A percentile compares a stretch with the other conserved stretches of the same genome.
Conservation (phyloP, 257 asterid genomes). For the Linaria vulgaris region DNA sequence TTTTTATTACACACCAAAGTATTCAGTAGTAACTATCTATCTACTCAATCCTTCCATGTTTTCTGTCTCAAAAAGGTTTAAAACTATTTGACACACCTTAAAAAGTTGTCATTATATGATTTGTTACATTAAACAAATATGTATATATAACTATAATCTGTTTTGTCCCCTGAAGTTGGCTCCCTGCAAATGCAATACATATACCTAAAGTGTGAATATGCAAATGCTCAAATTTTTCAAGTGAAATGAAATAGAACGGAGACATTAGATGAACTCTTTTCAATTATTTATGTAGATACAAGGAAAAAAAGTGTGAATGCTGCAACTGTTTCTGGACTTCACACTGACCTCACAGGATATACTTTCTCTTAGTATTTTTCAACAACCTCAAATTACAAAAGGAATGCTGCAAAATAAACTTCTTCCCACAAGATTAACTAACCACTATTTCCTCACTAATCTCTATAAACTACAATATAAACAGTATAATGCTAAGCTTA, state of each 20-base stretch:
- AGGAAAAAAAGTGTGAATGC: background rate
- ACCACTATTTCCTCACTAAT: conserved; percentile 27
- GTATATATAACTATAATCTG: no score
- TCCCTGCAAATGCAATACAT: no score
- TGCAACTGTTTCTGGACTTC: background rate
- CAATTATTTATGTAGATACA: conserved; percentile 26
- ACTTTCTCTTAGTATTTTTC: background rate
- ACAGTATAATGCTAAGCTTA: conserved; percentile 26
- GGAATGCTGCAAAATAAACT: conserved; percentile 21
- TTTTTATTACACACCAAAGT: no score
- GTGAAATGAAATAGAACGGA: background rate
- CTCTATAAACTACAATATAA: conserved; percentile 29
- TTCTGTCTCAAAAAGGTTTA: no score
- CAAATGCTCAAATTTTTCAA: background rate
- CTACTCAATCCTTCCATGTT: no score
- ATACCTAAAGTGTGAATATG: no score
- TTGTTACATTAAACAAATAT: no score
- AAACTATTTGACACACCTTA: no score
- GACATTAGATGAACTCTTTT: background rate
- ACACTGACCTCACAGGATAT: conserved; percentile 5
- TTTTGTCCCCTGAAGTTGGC: no score
- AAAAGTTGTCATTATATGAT: no score
- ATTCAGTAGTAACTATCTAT: no score
- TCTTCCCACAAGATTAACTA: conserved; percentile 12
- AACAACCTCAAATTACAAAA: conserved; percentile 33